phyloP scores from a whole-genome alignment of 345 rosid genomes.

The Ceriops zippeliana region DNA sequence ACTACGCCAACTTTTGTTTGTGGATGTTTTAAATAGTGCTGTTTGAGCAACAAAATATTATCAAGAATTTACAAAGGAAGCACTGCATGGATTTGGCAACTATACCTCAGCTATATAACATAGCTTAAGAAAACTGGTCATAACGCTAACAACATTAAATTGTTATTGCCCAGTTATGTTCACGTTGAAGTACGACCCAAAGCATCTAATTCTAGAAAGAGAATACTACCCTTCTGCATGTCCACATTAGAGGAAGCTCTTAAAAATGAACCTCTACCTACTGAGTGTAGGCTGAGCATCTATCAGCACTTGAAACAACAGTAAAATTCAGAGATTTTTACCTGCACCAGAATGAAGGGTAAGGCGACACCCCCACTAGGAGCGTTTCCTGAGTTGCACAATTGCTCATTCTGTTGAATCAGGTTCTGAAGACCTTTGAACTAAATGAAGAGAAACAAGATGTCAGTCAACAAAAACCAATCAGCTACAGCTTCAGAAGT shows the following conservation, averaged over 20 bases:
- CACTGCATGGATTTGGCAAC: too few species aligned
- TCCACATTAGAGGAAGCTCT: background rate
- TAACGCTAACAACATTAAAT: background rate
- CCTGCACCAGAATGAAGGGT: slow-evolving; percentile 99
- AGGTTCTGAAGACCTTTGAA: slow-evolving; percentile 82
- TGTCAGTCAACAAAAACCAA: slow-evolving; percentile 6
- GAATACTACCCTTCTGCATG: background rate
- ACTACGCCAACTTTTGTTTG: too few species aligned
- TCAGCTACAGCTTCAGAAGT: slow-evolving; percentile 10
- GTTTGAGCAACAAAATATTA: too few species aligned
- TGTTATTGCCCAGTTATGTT: background rate
- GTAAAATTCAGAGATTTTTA: slow-evolving; percentile 28
- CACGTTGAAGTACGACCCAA: background rate
- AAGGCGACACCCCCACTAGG: slow-evolving; percentile 90
- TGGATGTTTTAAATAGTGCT: too few species aligned
- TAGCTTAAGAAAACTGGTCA: too few species aligned
- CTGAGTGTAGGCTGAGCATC: background rate
- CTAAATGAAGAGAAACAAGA: slow-evolving; percentile 40
- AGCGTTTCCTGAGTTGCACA: slow-evolving; percentile 70
- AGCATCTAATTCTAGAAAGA: background rate
- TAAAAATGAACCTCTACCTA: background rate
- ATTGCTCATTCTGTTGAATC: slow-evolving; percentile 73
- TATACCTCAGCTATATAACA: too few species aligned
- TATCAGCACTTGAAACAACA: background rate
- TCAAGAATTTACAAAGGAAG: too few species aligned